Conservation (phyloP, 1,284 basidiomycete species). For the Ceratobasidium sp. region DNA sequence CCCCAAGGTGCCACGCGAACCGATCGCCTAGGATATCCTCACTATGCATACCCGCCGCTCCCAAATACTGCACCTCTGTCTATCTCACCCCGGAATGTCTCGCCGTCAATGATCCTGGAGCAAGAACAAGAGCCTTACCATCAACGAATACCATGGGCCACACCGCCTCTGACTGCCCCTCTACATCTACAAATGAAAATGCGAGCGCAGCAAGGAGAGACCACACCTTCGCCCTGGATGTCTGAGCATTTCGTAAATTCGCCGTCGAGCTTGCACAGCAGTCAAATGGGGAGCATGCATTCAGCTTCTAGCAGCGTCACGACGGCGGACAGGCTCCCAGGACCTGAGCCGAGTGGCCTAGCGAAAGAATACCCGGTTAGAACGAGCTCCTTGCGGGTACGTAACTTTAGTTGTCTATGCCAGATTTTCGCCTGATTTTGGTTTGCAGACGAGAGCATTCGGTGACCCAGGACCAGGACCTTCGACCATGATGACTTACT, state of each 20-base stretch:
- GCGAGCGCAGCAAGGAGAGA: constrained; percentile 9
- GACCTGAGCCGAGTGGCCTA: not conserved
- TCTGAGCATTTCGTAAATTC: constrained; percentile 35
- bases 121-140: not conserved
- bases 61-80: constrained; percentile 37
- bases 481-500: constrained; percentile 41
- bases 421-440: not conserved
- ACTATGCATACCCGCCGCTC: constrained; percentile 20
- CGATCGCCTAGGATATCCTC: constrained; percentile 15
- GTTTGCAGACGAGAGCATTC: not conserved
- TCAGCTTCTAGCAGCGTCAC: constrained; percentile 32
- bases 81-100: constrained; percentile 37
- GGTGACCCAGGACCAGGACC: constrained; percentile 39
- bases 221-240: constrained; percentile 23
- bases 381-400: not conserved
- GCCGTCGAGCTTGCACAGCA: constrained; percentile 40
- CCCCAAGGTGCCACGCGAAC: not conserved
- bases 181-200: constrained; percentile 22
- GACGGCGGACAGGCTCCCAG: not conserved
- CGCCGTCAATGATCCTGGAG: constrained; percentile 32
- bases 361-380: not conserved
- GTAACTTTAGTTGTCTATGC: not conserved
- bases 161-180: constrained; percentile 21
- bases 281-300: constrained; percentile 33
- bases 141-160: constrained; percentile 1